phyloP scores from a whole-genome alignment of 148 eudicot genomes.

The Silene uniflora region DNA sequence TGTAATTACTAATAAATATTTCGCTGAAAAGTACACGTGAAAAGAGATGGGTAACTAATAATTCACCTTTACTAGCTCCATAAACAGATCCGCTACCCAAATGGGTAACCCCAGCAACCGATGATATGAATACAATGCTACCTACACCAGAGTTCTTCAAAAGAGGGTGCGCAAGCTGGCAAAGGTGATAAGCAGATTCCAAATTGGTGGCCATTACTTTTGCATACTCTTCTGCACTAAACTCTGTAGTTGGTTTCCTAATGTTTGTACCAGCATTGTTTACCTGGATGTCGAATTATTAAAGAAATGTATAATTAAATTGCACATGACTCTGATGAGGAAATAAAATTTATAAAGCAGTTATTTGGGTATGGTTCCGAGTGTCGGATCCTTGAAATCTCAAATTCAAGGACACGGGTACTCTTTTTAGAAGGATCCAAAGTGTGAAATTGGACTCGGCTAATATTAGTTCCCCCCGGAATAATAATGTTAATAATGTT shows the following conservation, averaged over 20 bases:
- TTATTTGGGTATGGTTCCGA: too few species aligned
- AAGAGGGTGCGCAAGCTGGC: slow-evolving; percentile 81
- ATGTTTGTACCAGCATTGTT: slow-evolving; percentile 89
- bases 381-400: too few species aligned
- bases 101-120: slow-evolving; percentile 71
- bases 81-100: slow-evolving; percentile 61
- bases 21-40: background rate
- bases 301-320: too few species aligned
- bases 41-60: slow-evolving; percentile 18
- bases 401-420: too few species aligned
- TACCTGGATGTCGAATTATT: slow-evolving; percentile 33
- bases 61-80: slow-evolving; percentile 73
- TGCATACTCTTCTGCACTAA: slow-evolving; percentile 59
- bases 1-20: background rate
- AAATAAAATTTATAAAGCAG: too few species aligned
- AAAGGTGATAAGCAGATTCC: slow-evolving; percentile 72
- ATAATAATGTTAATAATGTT: too few species aligned
- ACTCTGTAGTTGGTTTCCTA: slow-evolving; percentile 62
- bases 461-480: too few species aligned
- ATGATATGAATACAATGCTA: slow-evolving; percentile 75
- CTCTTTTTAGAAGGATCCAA: too few species aligned
- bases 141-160: slow-evolving; percentile 73
- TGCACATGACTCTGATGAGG: too few species aligned
- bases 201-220: slow-evolving; percentile 71
- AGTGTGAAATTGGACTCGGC: too few species aligned